phyloP scores from a whole-genome alignment of 805 yeast species.

The Kluyveromyces siamensis region DNA sequence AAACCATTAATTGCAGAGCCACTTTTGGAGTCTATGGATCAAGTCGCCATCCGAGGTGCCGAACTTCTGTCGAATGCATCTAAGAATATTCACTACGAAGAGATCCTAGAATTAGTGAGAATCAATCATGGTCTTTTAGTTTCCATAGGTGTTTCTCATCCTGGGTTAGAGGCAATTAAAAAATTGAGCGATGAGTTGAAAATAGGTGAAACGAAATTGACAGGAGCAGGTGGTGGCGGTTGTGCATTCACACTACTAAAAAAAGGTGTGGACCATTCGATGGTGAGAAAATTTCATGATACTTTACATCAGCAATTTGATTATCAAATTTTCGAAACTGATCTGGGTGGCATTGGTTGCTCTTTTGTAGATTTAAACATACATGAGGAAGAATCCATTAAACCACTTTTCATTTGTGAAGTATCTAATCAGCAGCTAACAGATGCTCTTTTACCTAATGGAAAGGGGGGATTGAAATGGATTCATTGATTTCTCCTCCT shows the following conservation, averaged over 20 bases:
- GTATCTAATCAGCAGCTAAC: conserved; percentile 8
- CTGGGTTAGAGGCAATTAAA: conserved; percentile 72
- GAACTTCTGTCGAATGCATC: conserved; percentile 32
- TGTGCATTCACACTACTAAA: conserved; percentile 84
- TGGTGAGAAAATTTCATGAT: conserved; percentile 26
- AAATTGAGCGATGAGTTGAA: conserved; percentile 50
- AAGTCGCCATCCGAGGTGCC: conserved; percentile 58
- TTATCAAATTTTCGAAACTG: conserved; percentile 68
- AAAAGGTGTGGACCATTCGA: conserved; percentile 31
- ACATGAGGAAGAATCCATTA: conserved; percentile 3
- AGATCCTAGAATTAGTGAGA: conserved; percentile 53
- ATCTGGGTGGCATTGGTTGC: conserved; percentile 88
- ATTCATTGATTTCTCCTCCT: background rate
- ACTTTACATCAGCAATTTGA: conserved; percentile 35
- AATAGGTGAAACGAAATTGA: conserved; percentile 83
- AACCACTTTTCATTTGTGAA: conserved; percentile 9
- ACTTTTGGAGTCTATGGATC: conserved; percentile 69
- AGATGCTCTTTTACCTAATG: conserved; percentile 11
- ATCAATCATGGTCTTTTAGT: conserved; percentile 84
- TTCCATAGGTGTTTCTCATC: conserved; percentile 87
- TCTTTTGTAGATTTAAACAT: conserved; percentile 20
- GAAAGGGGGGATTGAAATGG: conserved; percentile 10
- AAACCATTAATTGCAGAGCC: conserved; percentile 48
- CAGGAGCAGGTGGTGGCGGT: conserved; percentile 99
- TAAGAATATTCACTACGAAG: conserved; percentile 28